Conservation (phyloP, 2,329 filamentous ascomycete species). For the Onygenales sp. region DNA sequence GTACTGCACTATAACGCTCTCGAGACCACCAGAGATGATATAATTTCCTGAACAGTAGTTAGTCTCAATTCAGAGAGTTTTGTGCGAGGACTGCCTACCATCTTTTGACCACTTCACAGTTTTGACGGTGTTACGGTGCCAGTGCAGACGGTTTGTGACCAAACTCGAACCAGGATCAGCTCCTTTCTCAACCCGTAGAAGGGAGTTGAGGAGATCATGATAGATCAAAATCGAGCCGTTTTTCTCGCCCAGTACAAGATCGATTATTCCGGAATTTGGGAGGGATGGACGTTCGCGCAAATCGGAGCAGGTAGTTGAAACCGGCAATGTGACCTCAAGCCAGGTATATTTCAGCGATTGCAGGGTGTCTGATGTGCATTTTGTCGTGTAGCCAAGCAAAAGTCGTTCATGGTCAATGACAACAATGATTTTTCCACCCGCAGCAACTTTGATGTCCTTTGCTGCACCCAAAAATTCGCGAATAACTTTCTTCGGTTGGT, state of each 20-base stretch:
- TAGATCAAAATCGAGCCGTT: constrained; percentile 75
- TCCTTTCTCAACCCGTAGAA: constrained; percentile 38
- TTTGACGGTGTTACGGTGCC: constrained; percentile 79
- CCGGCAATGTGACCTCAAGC: constrained; percentile 46
- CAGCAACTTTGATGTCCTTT: constrained; percentile 20
- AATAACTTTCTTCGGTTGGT: constrained; percentile 9
- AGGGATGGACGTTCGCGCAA: constrained; percentile 35
- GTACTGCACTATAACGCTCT: constrained; percentile 85
- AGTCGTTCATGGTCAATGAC: constrained; percentile 37
- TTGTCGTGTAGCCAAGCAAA: constrained; percentile 48
- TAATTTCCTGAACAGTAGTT: constrained; percentile 63
- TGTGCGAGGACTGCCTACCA: constrained; percentile 45
- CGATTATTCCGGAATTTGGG: constrained; percentile 39
- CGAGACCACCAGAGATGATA: constrained; percentile 81
- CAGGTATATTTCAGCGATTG: constrained; percentile 40
- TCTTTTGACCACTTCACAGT: constrained; percentile 86
- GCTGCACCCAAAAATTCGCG: constrained; percentile 23
- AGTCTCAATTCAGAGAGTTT: not conserved
- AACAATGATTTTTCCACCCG: constrained; percentile 26
- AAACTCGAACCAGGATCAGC: constrained; percentile 33
- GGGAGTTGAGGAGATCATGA: constrained; percentile 56
- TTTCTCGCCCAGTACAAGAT: constrained; percentile 67
- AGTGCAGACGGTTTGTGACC: constrained; percentile 64
- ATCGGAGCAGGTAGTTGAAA: constrained; percentile 60
- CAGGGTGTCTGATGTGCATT: constrained; percentile 21